Conservation (phyloP, 164 flowering plant genomes). For the Saururus chinensis region DNA sequence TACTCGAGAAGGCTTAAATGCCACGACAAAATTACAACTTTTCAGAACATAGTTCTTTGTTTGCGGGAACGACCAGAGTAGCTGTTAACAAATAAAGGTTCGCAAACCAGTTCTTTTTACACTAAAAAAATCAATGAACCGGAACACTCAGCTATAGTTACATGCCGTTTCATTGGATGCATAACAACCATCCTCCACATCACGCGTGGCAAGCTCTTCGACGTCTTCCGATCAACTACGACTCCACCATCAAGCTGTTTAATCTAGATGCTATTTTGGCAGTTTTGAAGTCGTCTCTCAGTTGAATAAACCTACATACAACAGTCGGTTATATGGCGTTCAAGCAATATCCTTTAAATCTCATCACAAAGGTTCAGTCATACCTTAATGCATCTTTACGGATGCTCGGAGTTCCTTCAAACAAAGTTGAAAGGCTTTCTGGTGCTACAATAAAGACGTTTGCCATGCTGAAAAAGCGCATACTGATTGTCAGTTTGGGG, state of each 20-base stretch:
- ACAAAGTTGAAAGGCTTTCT: slow-evolving; percentile 80
- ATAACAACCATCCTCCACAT: not conserved
- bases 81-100: too few relatives aligned
- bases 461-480: slow-evolving; percentile 61
- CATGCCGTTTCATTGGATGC: not conserved
- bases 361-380: not conserved
- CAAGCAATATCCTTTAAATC: not conserved
- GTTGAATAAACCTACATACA: slow-evolving; percentile 9
- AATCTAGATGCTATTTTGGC: slow-evolving; percentile 11
- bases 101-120: too few relatives aligned
- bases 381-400: slow-evolving; percentile 95
- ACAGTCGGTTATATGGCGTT: not conserved
- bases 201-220: not conserved
- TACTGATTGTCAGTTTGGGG: not conserved
- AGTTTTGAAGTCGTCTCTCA: slow-evolving; percentile 10
- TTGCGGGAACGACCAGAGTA: too few relatives aligned
- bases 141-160: not conserved
- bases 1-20: too few relatives aligned
- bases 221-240: not conserved
- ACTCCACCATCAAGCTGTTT: slow-evolving; percentile 2
- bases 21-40: too few relatives aligned
- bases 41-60: too few relatives aligned
- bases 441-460: slow-evolving; percentile 98
- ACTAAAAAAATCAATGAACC: not conserved
- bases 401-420: slow-evolving; percentile 91